Conservation (phyloP, 139 green algal species). For the Axilococcus clingmanii region DNA sequence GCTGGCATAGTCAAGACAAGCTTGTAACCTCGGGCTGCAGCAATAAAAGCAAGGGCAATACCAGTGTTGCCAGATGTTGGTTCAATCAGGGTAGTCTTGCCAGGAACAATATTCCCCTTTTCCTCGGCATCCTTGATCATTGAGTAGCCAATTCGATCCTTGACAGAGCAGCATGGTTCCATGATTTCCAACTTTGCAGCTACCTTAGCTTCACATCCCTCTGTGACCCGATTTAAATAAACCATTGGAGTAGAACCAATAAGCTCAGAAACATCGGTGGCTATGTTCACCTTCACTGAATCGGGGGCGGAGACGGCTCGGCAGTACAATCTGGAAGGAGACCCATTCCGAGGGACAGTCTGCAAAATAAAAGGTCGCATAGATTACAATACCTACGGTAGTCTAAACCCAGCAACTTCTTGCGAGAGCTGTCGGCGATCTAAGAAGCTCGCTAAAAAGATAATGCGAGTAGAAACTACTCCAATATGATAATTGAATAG, state of each 20-base stretch:
- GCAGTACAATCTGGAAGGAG: neutral
- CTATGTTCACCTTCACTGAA: slow-evolving; percentile 37
- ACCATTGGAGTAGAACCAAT: slow-evolving; percentile 94
- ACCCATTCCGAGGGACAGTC: too few species aligned
- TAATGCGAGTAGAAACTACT: neutral
- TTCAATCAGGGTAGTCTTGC: slow-evolving; percentile 94
- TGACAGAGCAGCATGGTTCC: slow-evolving; percentile 54
- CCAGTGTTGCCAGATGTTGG: slow-evolving; percentile 79
- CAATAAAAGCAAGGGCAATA: slow-evolving; percentile 92
- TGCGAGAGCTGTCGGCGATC: neutral
- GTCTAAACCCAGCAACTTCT: neutral
- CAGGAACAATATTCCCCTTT: slow-evolving; percentile 71
- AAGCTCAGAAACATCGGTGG: slow-evolving; percentile 62
- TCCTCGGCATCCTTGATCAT: slow-evolving; percentile 92
- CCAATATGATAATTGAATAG: too few species aligned
- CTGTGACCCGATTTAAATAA: slow-evolving; percentile 50
- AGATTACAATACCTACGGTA: neutral
- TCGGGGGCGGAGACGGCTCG: neutral
- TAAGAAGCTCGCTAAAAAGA: neutral
- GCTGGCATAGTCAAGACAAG: slow-evolving; percentile 95
- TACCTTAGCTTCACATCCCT: slow-evolving; percentile 36
- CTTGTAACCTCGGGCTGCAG: slow-evolving; percentile 83
- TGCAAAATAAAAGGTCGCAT: too few species aligned
- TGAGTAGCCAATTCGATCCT: slow-evolving; percentile 40
- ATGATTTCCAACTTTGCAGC: slow-evolving; percentile 85